phyloP scores from a whole-genome alignment of 2,329 filamentous ascomycete genomes.

The Amauroascus niger region DNA sequence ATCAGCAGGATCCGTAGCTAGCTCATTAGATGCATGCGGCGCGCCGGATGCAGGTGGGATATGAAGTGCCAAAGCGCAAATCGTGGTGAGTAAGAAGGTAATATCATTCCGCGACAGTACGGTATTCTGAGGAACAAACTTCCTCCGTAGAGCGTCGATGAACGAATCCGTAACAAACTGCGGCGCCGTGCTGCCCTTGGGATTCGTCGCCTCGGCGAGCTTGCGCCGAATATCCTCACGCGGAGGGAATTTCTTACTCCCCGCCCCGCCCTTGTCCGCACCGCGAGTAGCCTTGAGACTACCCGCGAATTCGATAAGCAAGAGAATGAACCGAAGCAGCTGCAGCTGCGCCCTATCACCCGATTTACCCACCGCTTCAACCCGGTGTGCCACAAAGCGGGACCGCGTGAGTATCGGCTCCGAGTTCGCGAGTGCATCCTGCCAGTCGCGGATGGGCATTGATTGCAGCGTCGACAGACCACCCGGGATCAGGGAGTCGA shows the following conservation, averaged over 20 bases:
- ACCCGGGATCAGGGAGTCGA: constrained; percentile 36
- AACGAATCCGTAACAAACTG: constrained; percentile 30
- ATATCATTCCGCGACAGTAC: constrained; percentile 32
- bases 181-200: constrained; percentile 11
- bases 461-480: constrained; percentile 34
- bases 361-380: constrained; percentile 31
- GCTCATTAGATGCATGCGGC: constrained; percentile 31
- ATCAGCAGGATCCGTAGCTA: constrained; percentile 38
- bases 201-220: constrained; percentile 25
- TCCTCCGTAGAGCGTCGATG: constrained; percentile 34
- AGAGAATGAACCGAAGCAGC: constrained; percentile 37
- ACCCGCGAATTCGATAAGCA: constrained; percentile 36
- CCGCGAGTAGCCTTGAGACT: constrained; percentile 25
- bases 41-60: constrained; percentile 35
- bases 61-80: constrained; percentile 39
- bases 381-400: constrained; percentile 38
- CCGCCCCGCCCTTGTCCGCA: constrained; percentile 24
- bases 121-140: constrained; percentile 33
- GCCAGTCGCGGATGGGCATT: constrained; percentile 39
- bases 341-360: constrained; percentile 36
- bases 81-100: constrained; percentile 38
- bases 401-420: constrained; percentile 32
- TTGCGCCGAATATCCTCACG: constrained; percentile 34
- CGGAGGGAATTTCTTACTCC: constrained; percentile 34
- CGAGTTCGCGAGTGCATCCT: constrained; percentile 29